Conservation (phyloP, 768 basidiomycete genomes). For the Russula emetica region DNA sequence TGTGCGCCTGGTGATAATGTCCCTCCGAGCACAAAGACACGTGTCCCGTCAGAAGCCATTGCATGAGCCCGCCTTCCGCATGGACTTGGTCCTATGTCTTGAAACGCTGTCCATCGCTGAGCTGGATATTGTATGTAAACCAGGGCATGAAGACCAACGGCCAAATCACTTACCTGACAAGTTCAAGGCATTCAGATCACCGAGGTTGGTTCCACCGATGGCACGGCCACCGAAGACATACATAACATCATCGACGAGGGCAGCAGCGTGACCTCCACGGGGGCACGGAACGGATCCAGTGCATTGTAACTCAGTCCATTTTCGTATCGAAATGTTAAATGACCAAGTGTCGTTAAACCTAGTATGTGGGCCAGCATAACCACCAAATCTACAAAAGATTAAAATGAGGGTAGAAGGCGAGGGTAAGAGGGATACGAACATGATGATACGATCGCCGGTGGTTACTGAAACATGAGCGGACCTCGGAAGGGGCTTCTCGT, state of each 20-base stretch:
- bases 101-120: slow-evolving; percentile 99
- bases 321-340: slow-evolving; percentile 73
- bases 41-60: slow-evolving; percentile 86
- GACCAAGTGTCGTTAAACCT: slow-evolving; percentile 99
- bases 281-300: slow-evolving; percentile 96
- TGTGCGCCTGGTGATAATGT: slow-evolving; percentile 74
- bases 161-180: slow-evolving; percentile 73
- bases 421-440: no score
- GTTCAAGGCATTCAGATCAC: slow-evolving; percentile 95
- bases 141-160: not conserved
- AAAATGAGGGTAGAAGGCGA: no score
- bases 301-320: slow-evolving; percentile 89
- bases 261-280: slow-evolving; percentile 92
- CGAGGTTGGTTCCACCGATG: slow-evolving; percentile 92
- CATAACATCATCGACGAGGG: slow-evolving; percentile 93
- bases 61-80: slow-evolving; percentile 91
- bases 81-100: slow-evolving; percentile 97
- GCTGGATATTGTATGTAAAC: slow-evolving; percentile 45
- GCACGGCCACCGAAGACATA: slow-evolving; percentile 97
- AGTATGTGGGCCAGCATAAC: slow-evolving; percentile 93
- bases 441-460: no score
- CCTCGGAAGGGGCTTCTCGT: slow-evolving; percentile 69
- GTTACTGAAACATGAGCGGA: slow-evolving; percentile 69
- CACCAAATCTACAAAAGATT: slow-evolving; percentile 50
- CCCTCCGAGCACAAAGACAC: slow-evolving; percentile 91